Base-by-base conservation (phyloP, 2,329 filamentous ascomycete genomes). In the Hypoxylon sp. region DNA sequence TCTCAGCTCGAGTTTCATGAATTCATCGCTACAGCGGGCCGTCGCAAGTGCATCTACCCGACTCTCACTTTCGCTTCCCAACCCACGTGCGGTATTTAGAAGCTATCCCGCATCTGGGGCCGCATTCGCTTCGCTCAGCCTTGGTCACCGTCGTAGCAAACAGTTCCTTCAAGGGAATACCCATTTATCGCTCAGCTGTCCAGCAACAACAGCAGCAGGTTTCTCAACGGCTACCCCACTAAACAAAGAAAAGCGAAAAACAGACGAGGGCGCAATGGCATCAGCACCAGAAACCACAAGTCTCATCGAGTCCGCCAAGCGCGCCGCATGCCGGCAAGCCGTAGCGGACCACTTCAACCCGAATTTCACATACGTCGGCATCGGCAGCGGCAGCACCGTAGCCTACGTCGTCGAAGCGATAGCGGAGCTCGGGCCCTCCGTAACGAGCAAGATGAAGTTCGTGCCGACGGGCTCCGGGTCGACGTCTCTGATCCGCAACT, bases 401-500 rank as follows among this genome's bases (percentile, higher is more conserved):
- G 89, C 94, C 74, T 94, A 95, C 80, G 93, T 96, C 36, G 92
- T 96, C 65, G 91, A 94, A 73, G 92, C 92, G 61, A 95, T 97
- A 80, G 86, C 86, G 38, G 85, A 85, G 59, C 86, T 90, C 58
- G 86, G 87, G 3, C 77, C 81, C 7, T 78, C 80, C 1, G 83
- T 87, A 62, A 88, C 87, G 52, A 79, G 82, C 34, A 77, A 82
- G 71, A 97, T 97, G 84, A 90, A 88, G 76, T 99, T 98, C 80
- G 87, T 97, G 30, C 95, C 96, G 5, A 99, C 96, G 0, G 96
- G 96, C 23, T 95, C 91, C 82, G 94, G 97, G 78, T 96, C 92
- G 46, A 93, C 93, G 73, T 91, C 94, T 74, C 88, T 98, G 58
- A 97, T 99, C 76, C 87, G 93, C 68, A 83, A 86, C 52, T 93